Evolutionary conservation across 371 early-diverging fungal genomes (phyloP).

Genomic region (Mortierella sp.): DNA sequence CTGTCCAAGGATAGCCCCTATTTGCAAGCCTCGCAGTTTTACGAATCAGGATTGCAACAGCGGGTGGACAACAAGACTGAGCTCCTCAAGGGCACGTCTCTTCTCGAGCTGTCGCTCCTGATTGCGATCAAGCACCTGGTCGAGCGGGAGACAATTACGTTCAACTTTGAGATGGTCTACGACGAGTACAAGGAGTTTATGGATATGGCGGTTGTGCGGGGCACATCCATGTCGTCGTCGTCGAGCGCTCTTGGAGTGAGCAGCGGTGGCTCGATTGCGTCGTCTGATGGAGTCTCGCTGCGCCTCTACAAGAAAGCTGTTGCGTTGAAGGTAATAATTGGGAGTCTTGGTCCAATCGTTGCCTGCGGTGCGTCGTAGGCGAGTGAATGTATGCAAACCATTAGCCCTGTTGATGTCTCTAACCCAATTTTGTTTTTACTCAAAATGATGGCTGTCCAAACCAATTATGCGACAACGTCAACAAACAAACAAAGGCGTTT

Average conservation of each 20-base stretch:
- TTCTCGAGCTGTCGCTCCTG: constrained; percentile 86
- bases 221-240: constrained; percentile 27
- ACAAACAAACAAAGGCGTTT: constrained; percentile 71
- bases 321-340: constrained; percentile 79
- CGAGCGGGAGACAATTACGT: constrained; percentile 73
- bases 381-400: not conserved
- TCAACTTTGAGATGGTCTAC: constrained; percentile 96
- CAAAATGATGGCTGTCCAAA: not conserved
- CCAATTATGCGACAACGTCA: not conserved
- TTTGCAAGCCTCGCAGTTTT: constrained; percentile 60
- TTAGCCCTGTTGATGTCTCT: not conserved
- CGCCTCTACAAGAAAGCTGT: constrained; percentile 82
- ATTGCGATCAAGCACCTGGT: constrained; percentile 83
- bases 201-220: constrained; percentile 67
- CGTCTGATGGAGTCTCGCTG: constrained; percentile 71
- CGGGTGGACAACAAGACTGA: constrained; percentile 74
- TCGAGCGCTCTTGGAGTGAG: constrained; percentile 26
- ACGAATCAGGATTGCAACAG: constrained; percentile 62
- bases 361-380: not conserved
- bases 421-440: not conserved
- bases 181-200: constrained; percentile 91
- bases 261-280: constrained; percentile 27
- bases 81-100: constrained; percentile 78
- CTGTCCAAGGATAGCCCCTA: constrained; percentile 62
- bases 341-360: not conserved